phyloP scores from a whole-genome alignment of 2,329 filamentous ascomycete species.

The Neonectria faginata region DNA sequence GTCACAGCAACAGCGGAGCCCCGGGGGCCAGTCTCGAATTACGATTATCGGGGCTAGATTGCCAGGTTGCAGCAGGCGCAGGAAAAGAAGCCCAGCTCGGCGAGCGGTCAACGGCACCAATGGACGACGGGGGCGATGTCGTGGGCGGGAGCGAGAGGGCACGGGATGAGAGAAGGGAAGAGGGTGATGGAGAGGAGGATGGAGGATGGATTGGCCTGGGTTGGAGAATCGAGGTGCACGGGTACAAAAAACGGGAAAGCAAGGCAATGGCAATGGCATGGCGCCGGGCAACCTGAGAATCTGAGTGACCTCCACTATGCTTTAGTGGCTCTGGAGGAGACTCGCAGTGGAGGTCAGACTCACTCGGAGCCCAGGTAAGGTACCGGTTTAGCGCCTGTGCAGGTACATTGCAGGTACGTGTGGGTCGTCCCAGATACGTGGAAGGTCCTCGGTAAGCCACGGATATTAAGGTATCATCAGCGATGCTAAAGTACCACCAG shows the following conservation, averaged over 20 bases:
- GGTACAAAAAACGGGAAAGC: constrained; percentile 21
- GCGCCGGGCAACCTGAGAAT: constrained; percentile 17
- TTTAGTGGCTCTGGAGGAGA: neutral
- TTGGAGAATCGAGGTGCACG: constrained; percentile 23
- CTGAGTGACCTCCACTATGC: constrained; percentile 1
- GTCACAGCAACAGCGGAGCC: constrained; percentile 40
- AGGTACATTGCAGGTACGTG: constrained; percentile 13
- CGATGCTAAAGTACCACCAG: constrained; percentile 13
- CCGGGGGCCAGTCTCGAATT: constrained; percentile 37
- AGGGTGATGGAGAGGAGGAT: constrained; percentile 18
- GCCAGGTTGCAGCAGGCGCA: constrained; percentile 31
- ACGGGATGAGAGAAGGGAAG: constrained; percentile 13
- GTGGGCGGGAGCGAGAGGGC: constrained; percentile 14
- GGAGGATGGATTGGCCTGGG: constrained; percentile 22
- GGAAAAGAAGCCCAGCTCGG: constrained; percentile 18
- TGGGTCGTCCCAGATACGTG: constrained; percentile 6
- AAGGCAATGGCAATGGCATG: constrained; percentile 9
- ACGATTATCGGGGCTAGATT: constrained; percentile 37
- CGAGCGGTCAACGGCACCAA: constrained; percentile 13
- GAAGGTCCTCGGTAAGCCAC: neutral
- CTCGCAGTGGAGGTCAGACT: neutral
- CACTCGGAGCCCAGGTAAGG: constrained; percentile 26
- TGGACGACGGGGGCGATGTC: constrained; percentile 17
- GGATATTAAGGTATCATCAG: neutral
- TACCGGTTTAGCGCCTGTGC: constrained; percentile 22